phyloP scores from a whole-genome alignment of 148 eudicot species.

The Rhododendron williamsianum region DNA sequence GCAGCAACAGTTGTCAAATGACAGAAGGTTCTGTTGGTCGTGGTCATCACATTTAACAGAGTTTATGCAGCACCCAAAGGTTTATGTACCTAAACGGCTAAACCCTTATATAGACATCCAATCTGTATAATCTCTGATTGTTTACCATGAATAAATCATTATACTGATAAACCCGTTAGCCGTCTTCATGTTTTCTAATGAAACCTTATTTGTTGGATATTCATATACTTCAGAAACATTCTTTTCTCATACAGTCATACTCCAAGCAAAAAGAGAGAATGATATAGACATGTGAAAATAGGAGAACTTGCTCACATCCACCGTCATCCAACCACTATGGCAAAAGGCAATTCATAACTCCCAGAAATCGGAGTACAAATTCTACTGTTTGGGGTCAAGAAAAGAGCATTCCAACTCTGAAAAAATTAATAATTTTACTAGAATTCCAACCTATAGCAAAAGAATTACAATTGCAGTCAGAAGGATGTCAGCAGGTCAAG shows the following conservation, averaged over 20 bases:
- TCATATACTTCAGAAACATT: not conserved
- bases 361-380: not conserved
- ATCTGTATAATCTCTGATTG: not conserved
- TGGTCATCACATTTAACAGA: not conserved
- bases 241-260: not conserved
- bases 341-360: not conserved
- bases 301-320: not conserved
- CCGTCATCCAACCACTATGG: not conserved
- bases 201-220: not conserved
- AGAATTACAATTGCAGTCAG: not conserved
- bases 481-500: not conserved
- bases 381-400: not conserved
- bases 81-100: not conserved
- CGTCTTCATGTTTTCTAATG: not conserved
- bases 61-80: not conserved
- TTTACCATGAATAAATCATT: not conserved
- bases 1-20: not conserved
- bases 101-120: not conserved
- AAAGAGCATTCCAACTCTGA: not conserved
- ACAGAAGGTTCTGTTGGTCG: not conserved
- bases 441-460: not conserved
- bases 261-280: not conserved
- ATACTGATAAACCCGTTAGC: not conserved
- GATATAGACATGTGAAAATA: not conserved
- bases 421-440: not conserved